Conservation (phyloP, 73 alveolate genomes). For the Paramecium sexaurelia region DNA sequence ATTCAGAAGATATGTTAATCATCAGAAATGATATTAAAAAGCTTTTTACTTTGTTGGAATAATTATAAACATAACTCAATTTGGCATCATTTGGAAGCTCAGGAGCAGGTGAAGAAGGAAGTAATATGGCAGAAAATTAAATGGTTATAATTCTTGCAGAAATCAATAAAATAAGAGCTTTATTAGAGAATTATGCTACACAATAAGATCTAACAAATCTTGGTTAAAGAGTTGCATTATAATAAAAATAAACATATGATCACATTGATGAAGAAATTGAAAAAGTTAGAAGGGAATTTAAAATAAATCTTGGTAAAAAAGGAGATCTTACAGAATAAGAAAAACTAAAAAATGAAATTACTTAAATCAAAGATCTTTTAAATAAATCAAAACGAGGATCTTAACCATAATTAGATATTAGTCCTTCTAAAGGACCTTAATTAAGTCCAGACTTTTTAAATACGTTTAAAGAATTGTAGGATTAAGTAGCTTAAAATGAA, state of each 20-base stretch:
- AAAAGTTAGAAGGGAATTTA: conserved; percentile 47
- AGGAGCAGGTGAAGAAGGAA: background rate
- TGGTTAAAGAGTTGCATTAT: background rate
- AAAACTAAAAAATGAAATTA: background rate
- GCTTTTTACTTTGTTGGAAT: background rate
- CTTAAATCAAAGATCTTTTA: background rate
- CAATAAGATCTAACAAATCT: background rate
- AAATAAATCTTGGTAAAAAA: conserved; percentile 4
- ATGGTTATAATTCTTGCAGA: conserved; percentile 26
- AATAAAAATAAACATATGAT: conserved; percentile 16
- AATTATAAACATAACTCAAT: conserved; percentile 24
- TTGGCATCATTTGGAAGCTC: conserved; percentile 2
- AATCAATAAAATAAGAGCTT: conserved; percentile 12
- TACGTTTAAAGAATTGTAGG: conserved; percentile 26
- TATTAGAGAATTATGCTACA: conserved; percentile 20
- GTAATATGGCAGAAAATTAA: background rate
- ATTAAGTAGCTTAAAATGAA: conserved; percentile 42
- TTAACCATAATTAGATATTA: background rate
- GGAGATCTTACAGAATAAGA: background rate
- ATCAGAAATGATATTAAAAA: conserved; percentile 27
- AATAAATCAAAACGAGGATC: background rate
- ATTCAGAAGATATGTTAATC: background rate
- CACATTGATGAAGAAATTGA: conserved; percentile 55
- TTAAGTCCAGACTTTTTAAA: conserved; percentile 38
- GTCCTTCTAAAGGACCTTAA: conserved; percentile 24